These are phyloP conservation scores for Colletotrichum coccodes DNA, from an alignment of 2,329 filamentous ascomycete genomes.

Conservation along the genomic window DNA sequence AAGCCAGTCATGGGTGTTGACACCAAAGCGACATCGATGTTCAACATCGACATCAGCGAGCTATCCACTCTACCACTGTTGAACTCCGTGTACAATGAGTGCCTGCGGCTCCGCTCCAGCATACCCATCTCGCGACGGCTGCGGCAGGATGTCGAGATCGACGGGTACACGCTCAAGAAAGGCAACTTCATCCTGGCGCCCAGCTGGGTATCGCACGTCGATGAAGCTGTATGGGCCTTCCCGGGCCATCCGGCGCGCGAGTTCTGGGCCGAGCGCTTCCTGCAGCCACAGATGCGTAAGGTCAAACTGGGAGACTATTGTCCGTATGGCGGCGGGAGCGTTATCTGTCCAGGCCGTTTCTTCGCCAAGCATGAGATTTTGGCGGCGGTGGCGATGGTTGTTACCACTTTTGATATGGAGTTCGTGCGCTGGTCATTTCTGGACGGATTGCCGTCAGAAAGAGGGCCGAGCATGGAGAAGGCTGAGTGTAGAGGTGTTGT, in stretches of 20 bases:
- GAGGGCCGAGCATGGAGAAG: constrained; percentile 36
- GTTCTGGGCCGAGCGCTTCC: constrained; percentile 38
- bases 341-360: constrained; percentile 40
- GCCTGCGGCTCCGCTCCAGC: constrained; percentile 36
- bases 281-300: constrained; percentile 30
- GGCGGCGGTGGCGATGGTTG: constrained; percentile 34
- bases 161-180: constrained; percentile 36
- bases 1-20: neutral
- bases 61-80: constrained; percentile 35
- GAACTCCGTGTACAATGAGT: constrained; percentile 37
- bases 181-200: constrained; percentile 37
- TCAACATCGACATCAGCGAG: constrained; percentile 27
- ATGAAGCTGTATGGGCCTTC: constrained; percentile 34
- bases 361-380: constrained; percentile 41
- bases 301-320: constrained; percentile 36
- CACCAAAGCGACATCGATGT: neutral
- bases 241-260: constrained; percentile 31
- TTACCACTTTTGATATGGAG: constrained; percentile 35
- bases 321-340: constrained; percentile 38
- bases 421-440: constrained; percentile 31
- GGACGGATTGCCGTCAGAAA: constrained; percentile 29
- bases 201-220: constrained; percentile 37
- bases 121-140: constrained; percentile 38
- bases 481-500: constrained; percentile 37
- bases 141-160: constrained; percentile 35